Evolutionary conservation across 148 eudicot species (phyloP), one percentile per base, ranked within the genome.

Genomic region (Rhododendron griersonianum): DNA sequence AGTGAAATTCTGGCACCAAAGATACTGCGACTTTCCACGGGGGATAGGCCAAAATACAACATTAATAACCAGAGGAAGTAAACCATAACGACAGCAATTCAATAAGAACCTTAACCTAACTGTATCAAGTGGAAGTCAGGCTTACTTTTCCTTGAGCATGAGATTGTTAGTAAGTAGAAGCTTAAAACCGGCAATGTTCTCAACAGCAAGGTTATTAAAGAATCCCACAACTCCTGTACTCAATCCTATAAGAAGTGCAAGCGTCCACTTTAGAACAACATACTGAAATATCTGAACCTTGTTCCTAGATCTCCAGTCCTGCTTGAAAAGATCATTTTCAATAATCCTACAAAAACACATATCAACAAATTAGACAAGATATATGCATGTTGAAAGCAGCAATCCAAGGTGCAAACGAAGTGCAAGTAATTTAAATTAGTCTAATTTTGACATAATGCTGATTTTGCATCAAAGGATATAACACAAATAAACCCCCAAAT

Each of bases 221-320:
- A 95, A 91, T 28, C 94, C 98, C 85, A 92, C 93, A 84, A 94
- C 84, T 41, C 96, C 98, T 28, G 98, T 94, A 48, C 78, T 21
- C 14, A 93, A 33, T 87, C 98, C 98, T 67, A 95, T 94, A 47
- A 94, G 92, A 85, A 94, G 93, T 14, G 93, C 97, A 63, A 95
- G 91, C 18, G 93, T 90, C 98, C 98, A 95, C 90, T 95, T 95
- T 50, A 95, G 89, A 78, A 91, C 87, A 18, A 95, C 85, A 89
- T 92, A 94, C 86, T 94, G 95, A 85, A 85, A 90, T 15, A 92
- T 92, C 89, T 93, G 87, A 51, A 87, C 86, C 87, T 85, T 88
- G 39, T 89, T 93, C 87, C 93, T 92, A 25, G 96, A 88, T 63
- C 98, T 92, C 98, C 98, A 95, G 84, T 93, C 97, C 86, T 94